Conservation (phyloP, 768 basidiomycete species). For the Calocera viscosa region DNA sequence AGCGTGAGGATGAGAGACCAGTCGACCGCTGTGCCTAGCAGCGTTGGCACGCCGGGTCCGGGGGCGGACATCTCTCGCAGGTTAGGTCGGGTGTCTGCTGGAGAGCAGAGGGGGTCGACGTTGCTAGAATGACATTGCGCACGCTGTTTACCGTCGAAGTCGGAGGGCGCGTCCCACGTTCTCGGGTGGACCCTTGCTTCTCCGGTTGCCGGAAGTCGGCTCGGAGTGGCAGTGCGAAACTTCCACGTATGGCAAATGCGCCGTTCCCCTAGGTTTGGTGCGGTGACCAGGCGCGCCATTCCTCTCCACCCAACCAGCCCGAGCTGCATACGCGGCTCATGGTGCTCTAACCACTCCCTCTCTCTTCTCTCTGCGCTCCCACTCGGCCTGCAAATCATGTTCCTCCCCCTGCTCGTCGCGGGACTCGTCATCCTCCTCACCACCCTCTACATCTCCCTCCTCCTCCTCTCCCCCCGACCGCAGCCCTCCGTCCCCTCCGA, state of each 20-base stretch:
- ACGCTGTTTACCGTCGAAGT: no score
- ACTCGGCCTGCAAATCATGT: neutral
- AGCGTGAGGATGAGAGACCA: conserved; percentile 54
- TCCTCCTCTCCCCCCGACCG: conserved; percentile 56
- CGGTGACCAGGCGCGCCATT: neutral
- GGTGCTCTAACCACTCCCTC: no score
- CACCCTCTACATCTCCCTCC: conserved; percentile 46
- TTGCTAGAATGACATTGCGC: no score
- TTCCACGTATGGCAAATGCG: neutral
- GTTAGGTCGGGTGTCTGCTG: no score
- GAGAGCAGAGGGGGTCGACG: no score
- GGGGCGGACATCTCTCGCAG: no score
- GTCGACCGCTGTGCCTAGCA: conserved; percentile 18
- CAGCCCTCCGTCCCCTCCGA: conserved; percentile 57
- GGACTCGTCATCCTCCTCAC: neutral
- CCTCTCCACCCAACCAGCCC: no score
- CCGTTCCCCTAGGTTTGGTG: neutral
- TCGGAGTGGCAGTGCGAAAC: neutral
- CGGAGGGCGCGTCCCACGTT: no score
- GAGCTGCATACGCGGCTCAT: no score
- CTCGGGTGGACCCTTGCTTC: no score
- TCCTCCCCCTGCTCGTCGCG: conserved; percentile 8
- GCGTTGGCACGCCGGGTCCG: neutral
- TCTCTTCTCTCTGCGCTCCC: no score
- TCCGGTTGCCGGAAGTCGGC: no score